A percentile compares a stretch with the other conserved stretches of the same genome.
These are phyloP conservation scores for Scleroderma citrinum DNA, from an alignment of 768 basidiomycete species.

Conservation along the genomic window DNA sequence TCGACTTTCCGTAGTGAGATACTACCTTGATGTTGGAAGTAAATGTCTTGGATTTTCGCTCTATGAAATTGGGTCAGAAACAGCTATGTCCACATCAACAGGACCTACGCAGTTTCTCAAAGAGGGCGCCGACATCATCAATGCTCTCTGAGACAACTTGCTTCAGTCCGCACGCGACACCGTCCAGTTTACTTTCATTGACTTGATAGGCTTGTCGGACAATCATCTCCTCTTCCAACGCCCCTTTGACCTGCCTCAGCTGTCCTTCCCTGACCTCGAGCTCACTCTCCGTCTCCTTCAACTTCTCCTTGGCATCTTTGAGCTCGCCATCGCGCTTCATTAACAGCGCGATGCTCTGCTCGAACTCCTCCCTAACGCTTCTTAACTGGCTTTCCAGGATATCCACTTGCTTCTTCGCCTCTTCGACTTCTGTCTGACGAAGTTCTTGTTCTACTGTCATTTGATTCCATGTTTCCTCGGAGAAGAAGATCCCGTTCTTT, in stretches of 20 bases:
- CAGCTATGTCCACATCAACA: background rate
- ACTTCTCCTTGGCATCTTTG: conserved; percentile 48
- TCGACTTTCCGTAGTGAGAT: conserved; percentile 50
- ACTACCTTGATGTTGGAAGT: conserved; percentile 63
- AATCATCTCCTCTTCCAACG: conserved; percentile 74
- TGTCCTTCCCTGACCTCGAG: conserved; percentile 53
- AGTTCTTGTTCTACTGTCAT: conserved; percentile 73
- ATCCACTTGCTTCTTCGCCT: conserved; percentile 77
- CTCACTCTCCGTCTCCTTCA: conserved; percentile 46
- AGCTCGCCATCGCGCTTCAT: conserved; percentile 75
- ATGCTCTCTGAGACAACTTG: conserved; percentile 61
- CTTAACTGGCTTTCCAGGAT: conserved; percentile 79
- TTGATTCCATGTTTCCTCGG: conserved; percentile 86
- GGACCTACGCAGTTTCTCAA: conserved; percentile 75
- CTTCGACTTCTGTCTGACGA: conserved; percentile 69
- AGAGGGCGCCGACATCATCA: conserved; percentile 62
- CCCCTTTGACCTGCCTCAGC: conserved; percentile 48
- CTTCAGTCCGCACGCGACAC: conserved; percentile 67
- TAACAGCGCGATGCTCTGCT: conserved; percentile 77
- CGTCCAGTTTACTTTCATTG: conserved; percentile 65
- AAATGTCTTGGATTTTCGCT: conserved; percentile 64
- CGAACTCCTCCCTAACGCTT: conserved; percentile 82
- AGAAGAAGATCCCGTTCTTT: conserved; percentile 94
- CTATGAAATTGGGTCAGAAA: conserved; percentile 34
- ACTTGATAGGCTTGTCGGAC: conserved; percentile 73